phyloP scores from a whole-genome alignment of 345 rosid genomes.

The Gossypium thurberi region DNA sequence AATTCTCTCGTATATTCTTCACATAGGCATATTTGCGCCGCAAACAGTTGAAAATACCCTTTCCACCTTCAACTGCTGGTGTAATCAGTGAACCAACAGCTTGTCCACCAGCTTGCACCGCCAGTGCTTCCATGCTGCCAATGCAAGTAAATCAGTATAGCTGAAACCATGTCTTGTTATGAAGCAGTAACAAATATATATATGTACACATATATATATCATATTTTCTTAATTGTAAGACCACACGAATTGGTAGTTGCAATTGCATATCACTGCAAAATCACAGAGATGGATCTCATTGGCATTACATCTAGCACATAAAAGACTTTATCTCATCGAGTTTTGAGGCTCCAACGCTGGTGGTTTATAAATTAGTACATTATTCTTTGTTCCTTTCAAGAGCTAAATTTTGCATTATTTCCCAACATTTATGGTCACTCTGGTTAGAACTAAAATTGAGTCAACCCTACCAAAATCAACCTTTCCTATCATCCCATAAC shows the following conservation, averaged over 20 bases:
- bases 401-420: background rate
- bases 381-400: background rate
- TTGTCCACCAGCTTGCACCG: constrained; percentile 2
- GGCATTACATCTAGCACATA: background rate
- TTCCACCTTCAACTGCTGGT: constrained; percentile 1
- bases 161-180: background rate
- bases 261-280: background rate
- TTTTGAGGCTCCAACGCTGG: background rate
- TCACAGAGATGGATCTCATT: background rate
- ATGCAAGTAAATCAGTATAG: background rate
- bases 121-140: constrained; percentile 3
- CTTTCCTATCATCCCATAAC: background rate
- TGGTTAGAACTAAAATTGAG: background rate
- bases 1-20: constrained; percentile 3
- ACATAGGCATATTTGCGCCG: background rate
- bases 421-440: background rate
- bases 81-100: background rate
- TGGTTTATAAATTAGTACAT: background rate
- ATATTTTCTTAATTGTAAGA: background rate
- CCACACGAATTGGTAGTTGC: background rate
- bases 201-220: background rate
- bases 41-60: constrained; percentile 6
- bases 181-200: background rate
- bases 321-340: background rate
- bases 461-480: constrained; percentile 7